Conservation (phyloP, 352 stramenopile genomes). For the Globisporangium alternatum region DNA sequence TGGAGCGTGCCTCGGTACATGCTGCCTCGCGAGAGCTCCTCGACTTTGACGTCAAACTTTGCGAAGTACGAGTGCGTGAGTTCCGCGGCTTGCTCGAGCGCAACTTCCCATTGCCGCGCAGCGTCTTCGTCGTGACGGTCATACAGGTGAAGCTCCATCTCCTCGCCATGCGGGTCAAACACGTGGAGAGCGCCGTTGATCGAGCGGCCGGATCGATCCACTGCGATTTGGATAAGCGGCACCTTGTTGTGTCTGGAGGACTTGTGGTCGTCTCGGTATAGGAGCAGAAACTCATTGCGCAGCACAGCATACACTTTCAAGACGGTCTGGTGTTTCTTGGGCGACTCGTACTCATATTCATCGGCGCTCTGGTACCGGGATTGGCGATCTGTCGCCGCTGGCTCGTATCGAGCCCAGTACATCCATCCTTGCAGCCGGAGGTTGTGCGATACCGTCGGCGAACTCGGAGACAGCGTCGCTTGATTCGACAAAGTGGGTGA, state of each 20-base stretch:
- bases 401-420: slow-evolving; percentile 35
- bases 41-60: slow-evolving; percentile 59
- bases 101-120: slow-evolving; percentile 35
- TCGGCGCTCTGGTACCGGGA: not conserved
- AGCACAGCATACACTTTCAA: slow-evolving; percentile 44
- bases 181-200: slow-evolving; percentile 32
- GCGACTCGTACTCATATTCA: not conserved
- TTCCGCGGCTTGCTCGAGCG: slow-evolving; percentile 53
- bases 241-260: slow-evolving; percentile 14
- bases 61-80: slow-evolving; percentile 61
- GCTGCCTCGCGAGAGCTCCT: slow-evolving; percentile 55
- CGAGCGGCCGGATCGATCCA: slow-evolving; percentile 20
- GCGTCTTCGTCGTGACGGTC: slow-evolving; percentile 32
- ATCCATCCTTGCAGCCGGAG: slow-evolving; percentile 36
- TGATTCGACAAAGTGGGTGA: slow-evolving; percentile 8
- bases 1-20: slow-evolving; percentile 62
- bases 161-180: slow-evolving; percentile 30
- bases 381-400: not conserved
- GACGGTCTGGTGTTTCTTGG: slow-evolving; percentile 23
- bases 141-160: slow-evolving; percentile 46
- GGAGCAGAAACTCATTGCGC: slow-evolving; percentile 40
- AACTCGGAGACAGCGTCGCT: not conserved
- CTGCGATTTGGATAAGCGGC: slow-evolving; percentile 43
- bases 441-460: slow-evolving; percentile 18
- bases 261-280: slow-evolving; percentile 33